Percentiles rank a stretch among this genome's conserved stretches.
phyloP scores from a whole-genome alignment of 2,329 filamentous ascomycete species.

The Raffaelea albimanens region DNA sequence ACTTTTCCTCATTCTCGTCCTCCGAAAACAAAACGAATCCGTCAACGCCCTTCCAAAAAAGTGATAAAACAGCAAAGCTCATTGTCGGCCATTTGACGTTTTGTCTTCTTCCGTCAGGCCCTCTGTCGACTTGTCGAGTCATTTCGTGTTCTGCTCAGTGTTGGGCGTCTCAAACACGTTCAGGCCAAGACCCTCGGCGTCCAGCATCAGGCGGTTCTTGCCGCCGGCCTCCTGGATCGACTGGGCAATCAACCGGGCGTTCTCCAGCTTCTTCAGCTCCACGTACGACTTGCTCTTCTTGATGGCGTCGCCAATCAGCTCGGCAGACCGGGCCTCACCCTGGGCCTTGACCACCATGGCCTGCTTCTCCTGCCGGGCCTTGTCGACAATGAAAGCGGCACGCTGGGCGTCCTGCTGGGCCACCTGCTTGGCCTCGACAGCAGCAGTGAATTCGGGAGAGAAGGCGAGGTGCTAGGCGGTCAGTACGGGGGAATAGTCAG shows the following conservation, averaged over 20 bases:
- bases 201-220: slow-evolving; percentile 89
- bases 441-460: slow-evolving; percentile 64
- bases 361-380: slow-evolving; percentile 98
- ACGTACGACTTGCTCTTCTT: slow-evolving; percentile 98
- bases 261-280: slow-evolving; percentile 96
- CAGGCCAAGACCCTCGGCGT: slow-evolving; percentile 80
- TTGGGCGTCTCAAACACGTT: slow-evolving; percentile 59
- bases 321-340: slow-evolving; percentile 95
- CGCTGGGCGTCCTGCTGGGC: slow-evolving; percentile 90
- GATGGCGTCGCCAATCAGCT: slow-evolving; percentile 97
- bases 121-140: slow-evolving; percentile 19
- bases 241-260: slow-evolving; percentile 78
- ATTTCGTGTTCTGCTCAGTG: slow-evolving; percentile 24
- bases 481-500: not conserved
- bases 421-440: slow-evolving; percentile 65
- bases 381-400: slow-evolving; percentile 96
- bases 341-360: slow-evolving; percentile 96
- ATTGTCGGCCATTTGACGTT: too few relatives aligned
- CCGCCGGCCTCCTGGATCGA: slow-evolving; percentile 78
- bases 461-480: slow-evolving; percentile 54
- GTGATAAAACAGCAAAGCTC: too few relatives aligned
- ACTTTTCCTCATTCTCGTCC: not conserved
- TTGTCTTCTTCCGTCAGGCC: too few relatives aligned
- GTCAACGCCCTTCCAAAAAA: too few relatives aligned
- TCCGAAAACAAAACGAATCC: not conserved